Percentiles rank a stretch among this genome's conserved stretches.
Evolutionary conservation across 371 early-diverging fungal genomes (phyloP).

Genomic region (Blastocladiella emersonii): DNA sequence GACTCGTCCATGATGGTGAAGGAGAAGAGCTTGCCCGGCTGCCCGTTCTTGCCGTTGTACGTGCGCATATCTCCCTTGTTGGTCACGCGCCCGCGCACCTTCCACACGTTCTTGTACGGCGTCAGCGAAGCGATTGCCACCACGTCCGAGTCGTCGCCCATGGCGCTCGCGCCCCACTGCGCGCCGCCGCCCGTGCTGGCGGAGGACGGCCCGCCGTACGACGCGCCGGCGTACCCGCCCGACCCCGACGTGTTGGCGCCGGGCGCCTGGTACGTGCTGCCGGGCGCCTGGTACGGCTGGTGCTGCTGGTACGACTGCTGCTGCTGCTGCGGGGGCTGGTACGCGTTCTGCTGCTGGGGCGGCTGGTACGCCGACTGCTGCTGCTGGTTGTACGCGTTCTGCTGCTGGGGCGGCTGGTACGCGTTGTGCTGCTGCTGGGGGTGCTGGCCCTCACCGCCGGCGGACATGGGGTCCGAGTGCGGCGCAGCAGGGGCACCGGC

Average conservation of each 20-base stretch:
- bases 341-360: not conserved
- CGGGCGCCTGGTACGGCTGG: no score
- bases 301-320: no score
- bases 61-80: conserved; percentile 66
- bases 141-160: not conserved
- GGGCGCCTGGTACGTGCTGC: no score
- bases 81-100: conserved; percentile 74
- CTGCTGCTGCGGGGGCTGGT: not conserved
- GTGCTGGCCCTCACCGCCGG: not conserved
- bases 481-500: no score
- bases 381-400: not conserved
- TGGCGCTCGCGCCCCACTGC: not conserved
- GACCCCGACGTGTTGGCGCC: no score
- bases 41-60: conserved; percentile 56
- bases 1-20: conserved; percentile 73
- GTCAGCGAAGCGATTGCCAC: not conserved
- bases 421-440: not conserved
- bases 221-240: not conserved
- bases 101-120: conserved; percentile 41
- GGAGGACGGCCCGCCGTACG: not conserved
- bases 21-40: conserved; percentile 81
- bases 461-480: no score
- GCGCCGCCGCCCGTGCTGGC: not conserved
- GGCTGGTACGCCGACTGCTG: not conserved
- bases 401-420: not conserved